phyloP scores from a whole-genome alignment of 1,284 basidiomycete species.

The Ustanciosporium gigantosporum region DNA sequence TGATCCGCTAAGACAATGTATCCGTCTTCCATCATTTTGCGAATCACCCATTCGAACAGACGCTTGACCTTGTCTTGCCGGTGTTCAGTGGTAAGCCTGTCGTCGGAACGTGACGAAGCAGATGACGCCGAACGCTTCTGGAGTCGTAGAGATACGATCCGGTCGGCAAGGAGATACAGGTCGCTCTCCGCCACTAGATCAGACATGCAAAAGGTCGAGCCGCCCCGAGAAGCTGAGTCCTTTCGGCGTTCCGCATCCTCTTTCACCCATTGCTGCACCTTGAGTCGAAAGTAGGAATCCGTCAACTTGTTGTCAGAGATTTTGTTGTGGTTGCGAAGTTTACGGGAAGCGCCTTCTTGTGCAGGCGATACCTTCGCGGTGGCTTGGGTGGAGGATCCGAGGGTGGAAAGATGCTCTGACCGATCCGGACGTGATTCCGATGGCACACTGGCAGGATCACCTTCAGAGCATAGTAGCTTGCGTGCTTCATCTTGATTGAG shows the following conservation, averaged over 20 bases:
- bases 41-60: constrained; percentile 27
- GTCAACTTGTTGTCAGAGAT: constrained; percentile 20
- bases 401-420: too few species aligned
- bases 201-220: neutral
- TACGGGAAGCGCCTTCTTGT: too few species aligned
- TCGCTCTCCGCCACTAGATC: neutral
- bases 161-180: neutral
- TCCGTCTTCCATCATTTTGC: constrained; percentile 41
- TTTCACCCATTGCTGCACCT: constrained; percentile 29
- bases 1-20: constrained; percentile 19
- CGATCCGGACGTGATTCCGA: too few species aligned
- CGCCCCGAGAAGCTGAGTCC: constrained; percentile 3
- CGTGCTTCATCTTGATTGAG: too few species aligned
- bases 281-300: constrained; percentile 32
- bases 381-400: too few species aligned
- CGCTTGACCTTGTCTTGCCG: constrained; percentile 13
- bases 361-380: too few species aligned
- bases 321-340: constrained; percentile 18
- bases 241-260: too few species aligned
- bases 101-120: too few species aligned
- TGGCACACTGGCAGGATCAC: too few species aligned
- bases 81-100: constrained; percentile 14
- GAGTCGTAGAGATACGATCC: neutral
- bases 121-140: too few species aligned
- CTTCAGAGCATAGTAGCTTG: too few species aligned